Conservation (phyloP, 2,329 filamentous ascomycete genomes). For the Pseudogymnoascus sp. region DNA sequence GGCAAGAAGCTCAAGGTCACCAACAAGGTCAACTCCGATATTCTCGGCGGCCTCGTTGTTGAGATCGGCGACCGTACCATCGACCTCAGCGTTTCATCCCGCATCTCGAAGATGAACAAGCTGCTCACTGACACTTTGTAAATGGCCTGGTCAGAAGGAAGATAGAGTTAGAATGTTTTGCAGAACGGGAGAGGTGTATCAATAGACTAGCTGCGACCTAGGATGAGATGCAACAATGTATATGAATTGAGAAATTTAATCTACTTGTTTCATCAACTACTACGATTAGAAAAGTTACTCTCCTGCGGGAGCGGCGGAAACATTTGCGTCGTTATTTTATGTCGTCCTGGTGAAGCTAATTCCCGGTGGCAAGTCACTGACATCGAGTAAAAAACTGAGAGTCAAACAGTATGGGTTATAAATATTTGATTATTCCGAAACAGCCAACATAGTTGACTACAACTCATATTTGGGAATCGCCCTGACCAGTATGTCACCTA, state of each 20-base stretch:
- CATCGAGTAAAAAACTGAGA: background rate
- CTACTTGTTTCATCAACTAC: background rate
- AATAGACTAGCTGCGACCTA: conserved; percentile 10
- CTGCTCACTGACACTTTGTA: conserved; percentile 93
- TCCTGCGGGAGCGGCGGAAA: background rate
- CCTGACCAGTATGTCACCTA: background rate
- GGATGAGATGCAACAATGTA: conserved; percentile 9
- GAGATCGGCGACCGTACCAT: conserved; percentile 97
- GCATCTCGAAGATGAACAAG: conserved; percentile 99
- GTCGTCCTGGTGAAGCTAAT: background rate
- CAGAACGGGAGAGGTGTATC: conserved; percentile 1
- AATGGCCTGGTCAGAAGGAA: conserved; percentile 34
- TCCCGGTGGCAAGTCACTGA: background rate
- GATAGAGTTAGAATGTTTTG: conserved; percentile 4
- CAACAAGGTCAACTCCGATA: conserved; percentile 89
- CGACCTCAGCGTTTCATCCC: conserved; percentile 88
- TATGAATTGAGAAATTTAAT: conserved; percentile 3
- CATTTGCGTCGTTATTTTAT: background rate
- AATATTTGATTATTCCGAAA: background rate
- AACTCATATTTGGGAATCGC: background rate
- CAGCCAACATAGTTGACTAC: background rate
- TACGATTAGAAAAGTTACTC: background rate
- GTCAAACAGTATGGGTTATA: background rate
- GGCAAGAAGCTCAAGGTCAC: conserved; percentile 98
- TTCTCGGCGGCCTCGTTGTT: conserved; percentile 86